Percentiles rank a stretch among this genome's conserved stretches.
These are phyloP conservation scores for Russula sp. DNA, from an alignment of 768 basidiomycete genomes.

Conservation along the genomic window DNA sequence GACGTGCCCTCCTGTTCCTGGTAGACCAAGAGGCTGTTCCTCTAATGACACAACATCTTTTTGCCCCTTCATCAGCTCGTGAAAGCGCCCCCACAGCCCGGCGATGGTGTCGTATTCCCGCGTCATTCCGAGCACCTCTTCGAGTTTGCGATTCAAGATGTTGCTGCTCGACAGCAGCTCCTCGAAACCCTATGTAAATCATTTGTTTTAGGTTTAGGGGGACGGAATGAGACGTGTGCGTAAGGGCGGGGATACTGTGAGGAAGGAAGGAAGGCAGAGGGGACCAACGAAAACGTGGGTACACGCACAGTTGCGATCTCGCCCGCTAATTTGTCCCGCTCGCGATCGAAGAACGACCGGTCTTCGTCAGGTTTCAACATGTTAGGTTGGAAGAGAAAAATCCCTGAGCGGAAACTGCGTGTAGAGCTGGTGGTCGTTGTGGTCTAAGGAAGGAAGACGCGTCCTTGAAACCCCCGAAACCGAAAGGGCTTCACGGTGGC, in stretches of 20 bases:
- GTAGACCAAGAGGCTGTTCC: constrained; percentile 37
- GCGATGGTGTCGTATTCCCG: constrained; percentile 89
- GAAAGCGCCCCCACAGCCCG: constrained; percentile 75
- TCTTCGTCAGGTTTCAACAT: constrained; percentile 31
- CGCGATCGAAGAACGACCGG: constrained; percentile 65
- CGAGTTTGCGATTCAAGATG: constrained; percentile 81
- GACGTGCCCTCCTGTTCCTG: constrained; percentile 69
- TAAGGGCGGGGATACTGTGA: no score
- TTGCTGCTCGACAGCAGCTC: constrained; percentile 82
- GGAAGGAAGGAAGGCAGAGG: background rate
- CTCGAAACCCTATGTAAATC: constrained; percentile 67
- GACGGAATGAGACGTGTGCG: no score
- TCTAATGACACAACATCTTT: constrained; percentile 28
- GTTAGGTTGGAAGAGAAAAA: background rate
- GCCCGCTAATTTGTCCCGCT: constrained; percentile 64
- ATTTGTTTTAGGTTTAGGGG: background rate
- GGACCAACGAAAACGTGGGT: background rate
- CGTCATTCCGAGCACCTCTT: constrained; percentile 90
- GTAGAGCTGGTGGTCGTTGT: background rate
- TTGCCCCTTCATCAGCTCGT: constrained; percentile 59
- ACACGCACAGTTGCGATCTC: constrained; percentile 65
- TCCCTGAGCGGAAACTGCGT: background rate
- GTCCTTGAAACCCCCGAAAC: no score
- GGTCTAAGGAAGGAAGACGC: no score
- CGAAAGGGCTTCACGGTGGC: no score